These are phyloP conservation scores for Themeda triandra DNA, from an alignment of 176 grass and related monocot species.

Conservation along the genomic window DNA sequence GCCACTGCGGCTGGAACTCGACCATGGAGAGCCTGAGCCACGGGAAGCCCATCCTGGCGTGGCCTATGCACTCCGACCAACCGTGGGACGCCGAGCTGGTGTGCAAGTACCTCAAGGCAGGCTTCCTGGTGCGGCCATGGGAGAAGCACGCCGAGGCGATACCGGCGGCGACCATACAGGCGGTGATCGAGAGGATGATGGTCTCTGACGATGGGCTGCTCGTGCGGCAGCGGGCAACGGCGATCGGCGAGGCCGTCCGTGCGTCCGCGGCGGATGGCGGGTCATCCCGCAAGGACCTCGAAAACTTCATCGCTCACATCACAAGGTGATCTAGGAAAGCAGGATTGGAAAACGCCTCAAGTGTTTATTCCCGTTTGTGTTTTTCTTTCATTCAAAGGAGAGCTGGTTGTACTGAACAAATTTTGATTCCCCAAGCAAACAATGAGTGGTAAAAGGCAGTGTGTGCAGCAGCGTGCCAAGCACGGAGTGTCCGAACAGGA, in stretches of 20 bases:
- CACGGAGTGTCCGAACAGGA: no score
- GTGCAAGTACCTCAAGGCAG: background rate
- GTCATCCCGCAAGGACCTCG: conserved; percentile 28
- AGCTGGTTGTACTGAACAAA: no score
- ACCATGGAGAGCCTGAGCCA: conserved; percentile 63
- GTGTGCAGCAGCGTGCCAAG: no score
- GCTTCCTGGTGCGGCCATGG: background rate
- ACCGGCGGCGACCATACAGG: background rate
- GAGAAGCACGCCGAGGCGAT: background rate
- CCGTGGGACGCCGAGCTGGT: conserved; percentile 38
- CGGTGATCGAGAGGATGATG: background rate
- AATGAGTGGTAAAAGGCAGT: background rate
- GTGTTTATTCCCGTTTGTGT: no score
- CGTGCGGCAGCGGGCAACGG: conserved; percentile 19
- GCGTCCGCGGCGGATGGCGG: background rate
- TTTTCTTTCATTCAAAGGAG: no score
- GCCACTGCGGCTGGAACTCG: conserved; percentile 85
- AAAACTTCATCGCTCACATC: conserved; percentile 36
- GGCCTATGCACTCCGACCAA: conserved; percentile 75
- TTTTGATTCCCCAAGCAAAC: background rate
- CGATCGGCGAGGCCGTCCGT: conserved; percentile 33
- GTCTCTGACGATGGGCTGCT: background rate
- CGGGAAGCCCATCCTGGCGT: conserved; percentile 51
- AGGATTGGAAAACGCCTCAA: background rate
- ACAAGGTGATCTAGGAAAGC: background rate